Conservation (phyloP, 305 asterid genomes). For the Solanum hybrid region DNA sequence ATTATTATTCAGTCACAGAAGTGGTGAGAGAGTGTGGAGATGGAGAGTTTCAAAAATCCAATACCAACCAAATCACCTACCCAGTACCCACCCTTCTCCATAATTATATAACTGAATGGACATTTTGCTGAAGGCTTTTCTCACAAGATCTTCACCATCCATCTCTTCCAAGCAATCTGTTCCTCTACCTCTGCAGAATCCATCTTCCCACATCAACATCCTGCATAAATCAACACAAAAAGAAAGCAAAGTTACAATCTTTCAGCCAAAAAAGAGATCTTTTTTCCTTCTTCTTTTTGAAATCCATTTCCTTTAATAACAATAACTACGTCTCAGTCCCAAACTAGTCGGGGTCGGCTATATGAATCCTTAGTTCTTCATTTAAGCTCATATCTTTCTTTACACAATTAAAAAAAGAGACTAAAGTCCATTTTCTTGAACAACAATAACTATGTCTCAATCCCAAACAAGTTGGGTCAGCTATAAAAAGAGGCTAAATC, state of each 20-base stretch:
- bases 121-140: slow-evolving; percentile 99
- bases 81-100: slow-evolving; percentile 99
- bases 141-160: slow-evolving; percentile 86
- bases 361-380: not conserved
- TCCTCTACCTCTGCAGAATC: slow-evolving; percentile 84
- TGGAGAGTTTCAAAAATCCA: slow-evolving; percentile 29
- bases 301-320: not conserved
- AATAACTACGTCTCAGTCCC: not conserved
- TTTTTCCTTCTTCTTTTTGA: not conserved
- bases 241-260: not conserved
- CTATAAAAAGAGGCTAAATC: not conserved
- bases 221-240: slow-evolving; percentile 29
- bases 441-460: not conserved
- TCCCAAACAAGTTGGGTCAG: not conserved
- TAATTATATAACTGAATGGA: slow-evolving; percentile 97
- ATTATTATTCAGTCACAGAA: slow-evolving; percentile 10
- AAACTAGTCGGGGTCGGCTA: not conserved
- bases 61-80: slow-evolving; percentile 68
- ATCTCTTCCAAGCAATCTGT: slow-evolving; percentile 73
- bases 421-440: not conserved
- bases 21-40: slow-evolving; percentile 15
- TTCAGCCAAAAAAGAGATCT: not conserved
- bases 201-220: slow-evolving; percentile 99
- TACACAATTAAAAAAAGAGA: not conserved
- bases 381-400: not conserved